These are phyloP conservation scores for Cutaneotrichosporon spelunceum DNA, from an alignment of 1,284 basidiomycete species.

Conservation along the genomic window DNA sequence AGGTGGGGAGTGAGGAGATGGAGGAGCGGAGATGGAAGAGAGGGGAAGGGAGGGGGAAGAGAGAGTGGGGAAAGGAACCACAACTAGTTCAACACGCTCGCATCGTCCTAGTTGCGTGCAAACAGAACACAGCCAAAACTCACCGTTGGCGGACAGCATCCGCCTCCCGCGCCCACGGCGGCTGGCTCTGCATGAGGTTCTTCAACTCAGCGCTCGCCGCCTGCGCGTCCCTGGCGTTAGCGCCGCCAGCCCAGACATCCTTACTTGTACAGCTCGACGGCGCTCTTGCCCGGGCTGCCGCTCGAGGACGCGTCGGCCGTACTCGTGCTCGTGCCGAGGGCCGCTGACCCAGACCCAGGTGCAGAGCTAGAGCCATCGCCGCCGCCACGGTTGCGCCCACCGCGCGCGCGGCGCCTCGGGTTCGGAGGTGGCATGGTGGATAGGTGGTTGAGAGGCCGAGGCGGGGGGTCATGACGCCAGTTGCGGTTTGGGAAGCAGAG, in stretches of 20 bases:
- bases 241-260: background rate
- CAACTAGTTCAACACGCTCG: no score
- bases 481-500: background rate
- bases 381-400: conserved; percentile 1
- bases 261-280: conserved; percentile 18
- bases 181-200: conserved; percentile 59
- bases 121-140: conserved; percentile 48
- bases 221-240: conserved; percentile 27
- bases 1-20: background rate
- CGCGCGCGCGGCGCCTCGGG: conserved; percentile 15
- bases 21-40: background rate
- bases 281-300: background rate
- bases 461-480: conserved; percentile 1
- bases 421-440: conserved; percentile 12
- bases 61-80: no score
- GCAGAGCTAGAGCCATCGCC: background rate
- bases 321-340: background rate
- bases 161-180: conserved; percentile 77
- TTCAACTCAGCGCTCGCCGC: conserved; percentile 39
- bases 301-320: background rate
- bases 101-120: no score
- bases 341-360: background rate
- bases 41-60: no score
- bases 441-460: background rate
- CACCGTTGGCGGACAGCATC: conserved; percentile 80